Evolutionary conservation across 208 protist species (phyloP), one percentile per base, ranked within the genome.

Genomic region (Leptomonas pyrrhocoris): DNA sequence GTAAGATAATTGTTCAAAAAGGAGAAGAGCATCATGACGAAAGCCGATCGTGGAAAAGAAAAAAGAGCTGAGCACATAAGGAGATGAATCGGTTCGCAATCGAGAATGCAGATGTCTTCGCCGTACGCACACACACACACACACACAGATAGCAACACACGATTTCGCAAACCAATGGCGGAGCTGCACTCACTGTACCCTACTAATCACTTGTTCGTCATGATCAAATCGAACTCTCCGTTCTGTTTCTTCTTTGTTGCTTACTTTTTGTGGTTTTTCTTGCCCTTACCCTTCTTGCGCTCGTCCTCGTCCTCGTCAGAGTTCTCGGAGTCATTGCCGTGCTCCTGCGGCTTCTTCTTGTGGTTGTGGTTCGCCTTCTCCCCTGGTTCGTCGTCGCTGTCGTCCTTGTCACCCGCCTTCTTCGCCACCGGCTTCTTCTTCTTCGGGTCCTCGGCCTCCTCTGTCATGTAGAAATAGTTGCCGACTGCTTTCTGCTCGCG

Each of bases 381-480:
- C 38, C 63, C 38, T 8, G 50, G 58, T 46, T 98, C 75, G 74
- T 98, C 98, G 82, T 99, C 99, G 68, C 97, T 94, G 63, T 97
- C 98, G 21, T 70, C 40, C 21, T 49, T 36, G 74, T 77, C 74
- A 25, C 21, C 56, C 8, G 65, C 62, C 67, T 84, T 82, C 65
- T 80, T 77, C 50, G 61, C 75, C 60, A 28, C 53, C 5, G 55
- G 43, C 58, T 74, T 73, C 64, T 84, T 73, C 73, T 83, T 80
- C 73, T 80, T 80, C 50, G 79, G 64, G 43, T 81, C 80, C 67
- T 79, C 75, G 16, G 73, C 74, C 49, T 77, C 48, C 42, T 96
- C 88, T 5, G 74, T 85, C 81, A 99, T 89, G 89, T 98, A 99
- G 94, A 99, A 99, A 85, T 99, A 99, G 77, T 98, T 98, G 68